Evolutionary conservation across 805 yeast genomes (phyloP).

Genomic region (Saccharomycopsis fodiens): DNA sequence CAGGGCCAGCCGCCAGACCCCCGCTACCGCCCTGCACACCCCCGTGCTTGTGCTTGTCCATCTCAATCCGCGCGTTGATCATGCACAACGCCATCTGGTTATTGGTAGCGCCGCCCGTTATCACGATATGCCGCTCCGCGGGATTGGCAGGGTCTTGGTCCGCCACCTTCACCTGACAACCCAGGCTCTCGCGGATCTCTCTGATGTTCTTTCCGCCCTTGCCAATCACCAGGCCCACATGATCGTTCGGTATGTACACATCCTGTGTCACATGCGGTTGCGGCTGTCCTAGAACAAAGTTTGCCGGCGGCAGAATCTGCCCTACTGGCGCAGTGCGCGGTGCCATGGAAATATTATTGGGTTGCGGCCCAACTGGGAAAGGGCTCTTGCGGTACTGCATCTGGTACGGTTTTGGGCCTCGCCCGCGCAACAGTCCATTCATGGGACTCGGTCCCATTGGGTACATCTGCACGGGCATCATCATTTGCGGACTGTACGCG

Average conservation of each 20-base stretch:
- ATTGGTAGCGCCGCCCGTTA: slow-evolving; percentile 59
- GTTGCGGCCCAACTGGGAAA: slow-evolving; percentile 4
- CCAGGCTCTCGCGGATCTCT: slow-evolving; percentile 67
- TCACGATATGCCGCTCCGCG: slow-evolving; percentile 54
- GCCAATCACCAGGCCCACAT: slow-evolving; percentile 81
- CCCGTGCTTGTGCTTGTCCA: slow-evolving; percentile 33
- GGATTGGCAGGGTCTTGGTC: slow-evolving; percentile 41
- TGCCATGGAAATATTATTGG: slow-evolving; percentile 12
- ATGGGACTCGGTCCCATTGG: neutral
- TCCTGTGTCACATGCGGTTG: slow-evolving; percentile 50
- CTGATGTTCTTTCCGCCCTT: slow-evolving; percentile 78
- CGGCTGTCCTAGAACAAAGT: slow-evolving; percentile 19
- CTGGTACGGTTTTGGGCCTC: slow-evolving; percentile 14
- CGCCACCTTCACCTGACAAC: slow-evolving; percentile 68
- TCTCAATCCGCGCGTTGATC: slow-evolving; percentile 64
- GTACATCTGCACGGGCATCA: slow-evolving; percentile 11
- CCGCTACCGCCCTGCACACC: too few relatives aligned
- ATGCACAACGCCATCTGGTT: slow-evolving; percentile 67
- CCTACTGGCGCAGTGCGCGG: slow-evolving; percentile 16
- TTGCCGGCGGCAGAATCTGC: slow-evolving; percentile 8
- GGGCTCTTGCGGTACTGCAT: slow-evolving; percentile 11
- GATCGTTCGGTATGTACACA: slow-evolving; percentile 65
- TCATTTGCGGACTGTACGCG: slow-evolving; percentile 6
- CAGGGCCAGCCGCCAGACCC: too few relatives aligned
- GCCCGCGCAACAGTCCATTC: slow-evolving; percentile 1